Percentiles rank a stretch among this genome's conserved stretches.
Conservation (phyloP, 495 filamentous ascomycete species). For the Hypoxylon intermedium region DNA sequence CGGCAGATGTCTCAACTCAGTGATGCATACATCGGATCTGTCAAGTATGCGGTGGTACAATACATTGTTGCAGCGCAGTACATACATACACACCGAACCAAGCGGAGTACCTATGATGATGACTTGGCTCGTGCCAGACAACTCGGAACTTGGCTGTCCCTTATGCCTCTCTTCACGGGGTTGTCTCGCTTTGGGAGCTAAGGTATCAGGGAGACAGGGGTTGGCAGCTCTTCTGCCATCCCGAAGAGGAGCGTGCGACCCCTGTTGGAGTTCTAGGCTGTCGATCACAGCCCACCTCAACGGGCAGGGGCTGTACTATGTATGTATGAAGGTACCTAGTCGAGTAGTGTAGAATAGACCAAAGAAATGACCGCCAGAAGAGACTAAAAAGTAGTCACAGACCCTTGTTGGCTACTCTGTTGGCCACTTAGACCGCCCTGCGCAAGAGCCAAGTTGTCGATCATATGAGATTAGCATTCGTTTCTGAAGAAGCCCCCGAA, state of each 20-base stretch:
- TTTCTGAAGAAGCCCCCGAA: slow-evolving; percentile 37
- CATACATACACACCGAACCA: slow-evolving; percentile 11
- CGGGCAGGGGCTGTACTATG: slow-evolving; percentile 15
- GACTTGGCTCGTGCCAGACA: slow-evolving; percentile 39
- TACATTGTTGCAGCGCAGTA: slow-evolving; percentile 1
- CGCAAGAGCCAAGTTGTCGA: slow-evolving; percentile 37
- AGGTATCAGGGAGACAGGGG: slow-evolving; percentile 37
- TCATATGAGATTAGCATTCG: slow-evolving; percentile 41
- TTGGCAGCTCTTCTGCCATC: slow-evolving; percentile 22
- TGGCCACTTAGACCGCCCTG: slow-evolving; percentile 27
- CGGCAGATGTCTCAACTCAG: slow-evolving; percentile 23
- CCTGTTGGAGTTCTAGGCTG: slow-evolving; percentile 32
- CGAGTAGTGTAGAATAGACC: slow-evolving; percentile 1
- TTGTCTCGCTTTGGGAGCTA: slow-evolving; percentile 34
- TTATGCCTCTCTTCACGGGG: slow-evolving; percentile 35
- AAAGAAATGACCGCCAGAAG: slow-evolving; percentile 26
- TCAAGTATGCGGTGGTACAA: slow-evolving; percentile 11
- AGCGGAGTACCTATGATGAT: slow-evolving; percentile 26
- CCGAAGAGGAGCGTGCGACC: slow-evolving; percentile 25
- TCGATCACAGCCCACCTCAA: slow-evolving; percentile 36
- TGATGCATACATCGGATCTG: slow-evolving; percentile 4
- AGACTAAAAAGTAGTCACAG: slow-evolving; percentile 27
- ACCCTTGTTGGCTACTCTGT: slow-evolving; percentile 29
- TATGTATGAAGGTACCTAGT: no score
- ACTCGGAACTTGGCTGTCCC: slow-evolving; percentile 36